Evolutionary conservation across 176 grass and related monocot species (phyloP), one percentile per base, ranked within the genome.

Genomic region (Triticum monococcum): DNA sequence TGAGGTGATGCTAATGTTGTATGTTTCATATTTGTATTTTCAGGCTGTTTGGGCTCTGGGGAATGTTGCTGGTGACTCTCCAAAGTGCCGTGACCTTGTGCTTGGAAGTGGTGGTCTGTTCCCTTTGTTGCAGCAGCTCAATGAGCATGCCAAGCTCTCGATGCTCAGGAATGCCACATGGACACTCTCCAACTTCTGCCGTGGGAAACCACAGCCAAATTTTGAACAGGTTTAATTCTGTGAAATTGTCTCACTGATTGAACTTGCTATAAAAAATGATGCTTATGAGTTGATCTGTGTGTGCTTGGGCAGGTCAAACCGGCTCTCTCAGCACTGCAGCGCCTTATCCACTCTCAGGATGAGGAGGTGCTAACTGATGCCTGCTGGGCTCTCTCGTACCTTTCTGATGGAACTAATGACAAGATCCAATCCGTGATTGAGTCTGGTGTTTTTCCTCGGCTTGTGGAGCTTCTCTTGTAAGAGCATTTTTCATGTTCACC

Each of bases 281-380:
- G 20, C 8, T 41, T 80, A 37, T 11, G 81, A 79, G 59, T 65
- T 90, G 20, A 59, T 86, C 54, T 86, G 4, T 82, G 8, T 83
- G 33, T 67, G 31, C 17, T 22, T 77, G 79, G 25, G 0, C 63
- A 98, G 96, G 96, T 98, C 65, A 95, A 95, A 77, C 91, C 93
- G 38, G 96, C 96, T 12, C 87, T 98, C 30, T 79, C 93, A 70
- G 96, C 89, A 7, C 96, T 98, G 50, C 89, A 98, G 74, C 91
- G 91, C 16, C 91, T 98, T 28, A 95, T 98, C 64, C 93, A 95
- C 78, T 95, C 93, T 46, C 86, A 88, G 77, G 96, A 98, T 28
- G 96, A 98, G 89, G 96, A 98, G 84, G 96, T 98, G 28, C 89
- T 98, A 14, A 97, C 95, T 74, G 95, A 97, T 90, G 95, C 95